Percentiles rank a stretch among this genome's conserved stretches.
Conservation (phyloP, 495 filamentous ascomycete species). For the Hyaloscypha bicolor region DNA sequence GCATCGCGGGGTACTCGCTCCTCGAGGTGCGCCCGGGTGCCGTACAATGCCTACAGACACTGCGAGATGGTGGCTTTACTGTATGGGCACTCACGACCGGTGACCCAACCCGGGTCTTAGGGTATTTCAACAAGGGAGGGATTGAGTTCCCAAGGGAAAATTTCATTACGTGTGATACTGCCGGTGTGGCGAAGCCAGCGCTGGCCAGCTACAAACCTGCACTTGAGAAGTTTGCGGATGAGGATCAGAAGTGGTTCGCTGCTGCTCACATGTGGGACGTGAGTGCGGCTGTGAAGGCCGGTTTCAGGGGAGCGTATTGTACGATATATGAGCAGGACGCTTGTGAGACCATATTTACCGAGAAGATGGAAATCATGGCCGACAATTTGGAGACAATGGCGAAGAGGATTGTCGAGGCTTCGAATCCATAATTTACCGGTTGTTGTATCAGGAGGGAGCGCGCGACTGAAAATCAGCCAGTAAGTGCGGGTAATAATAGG, state of each 20-base stretch:
- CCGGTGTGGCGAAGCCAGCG: slow-evolving; percentile 39
- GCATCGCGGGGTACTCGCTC: slow-evolving; percentile 36
- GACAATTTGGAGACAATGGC: slow-evolving; percentile 33
- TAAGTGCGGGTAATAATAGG: too few species aligned
- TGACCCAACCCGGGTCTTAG: slow-evolving; percentile 39
- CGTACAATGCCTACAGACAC: slow-evolving; percentile 37
- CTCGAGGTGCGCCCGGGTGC: slow-evolving; percentile 37
- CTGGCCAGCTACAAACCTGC: slow-evolving; percentile 37
- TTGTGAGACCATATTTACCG: slow-evolving; percentile 38
- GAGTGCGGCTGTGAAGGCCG: slow-evolving; percentile 35
- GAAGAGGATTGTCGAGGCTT: slow-evolving; percentile 30
- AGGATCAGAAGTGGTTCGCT: slow-evolving; percentile 33
- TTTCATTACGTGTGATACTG: slow-evolving; percentile 42
- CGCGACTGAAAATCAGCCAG: too few species aligned
- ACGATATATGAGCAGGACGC: slow-evolving; percentile 42
- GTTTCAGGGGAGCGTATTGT: slow-evolving; percentile 40
- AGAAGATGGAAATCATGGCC: slow-evolving; percentile 37
- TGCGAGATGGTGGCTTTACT: slow-evolving; percentile 41
- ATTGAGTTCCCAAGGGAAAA: slow-evolving; percentile 45
- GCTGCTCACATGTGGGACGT: slow-evolving; percentile 49
- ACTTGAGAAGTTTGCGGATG: slow-evolving; percentile 16
- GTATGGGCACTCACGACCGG: slow-evolving; percentile 48
- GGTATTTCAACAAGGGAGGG: slow-evolving; percentile 41
- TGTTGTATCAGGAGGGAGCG: too few species aligned
- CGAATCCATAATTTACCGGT: neutral